Evolutionary conservation across 108 stramenopile species (phyloP), one percentile per base, ranked within the genome.

Genomic region (Discostella pseudostelligera): DNA sequence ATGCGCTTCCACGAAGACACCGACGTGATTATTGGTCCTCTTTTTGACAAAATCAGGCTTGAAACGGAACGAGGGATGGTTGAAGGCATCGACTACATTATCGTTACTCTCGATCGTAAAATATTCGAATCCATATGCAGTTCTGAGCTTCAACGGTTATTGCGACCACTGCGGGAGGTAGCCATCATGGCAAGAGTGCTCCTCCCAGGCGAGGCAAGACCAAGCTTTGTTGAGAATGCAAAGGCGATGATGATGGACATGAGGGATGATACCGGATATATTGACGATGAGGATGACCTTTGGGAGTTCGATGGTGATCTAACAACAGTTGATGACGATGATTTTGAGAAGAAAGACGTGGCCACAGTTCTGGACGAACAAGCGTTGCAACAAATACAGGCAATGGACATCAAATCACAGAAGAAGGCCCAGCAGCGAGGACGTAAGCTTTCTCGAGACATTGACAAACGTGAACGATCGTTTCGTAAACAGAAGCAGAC

Each of bases 171-270:
- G 16, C 85, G 89, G 49, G 87, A 93, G 70, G 92, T 87, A 3
- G 92, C 92, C 35, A 83, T 93, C 14, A 84, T 90, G 82, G 81
- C 88, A 24, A 85, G 89, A 19, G 92, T 84, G 14, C 50, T 93
- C 44, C 54, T 93, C 25, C 88, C 92, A 1, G 92, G 92, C n/a
- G 92, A 93, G 46, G 78, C 92, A 11, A 47, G 86, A 16, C 92
- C 92, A 0, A 72, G 78, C 40, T 64, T 80, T 26, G 86, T 83
- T 3, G 84, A 86, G 67, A 77, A 83, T 35, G 87, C 81, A 43
- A 32, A 85, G 43, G 84, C 69, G 14, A 67, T 86, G 80, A 85
- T 82, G 50, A 76, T 83, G 58, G 63, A 42, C 9, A 37, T 72
- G 39, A 26, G 20, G 17, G 58, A 61, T 25, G 54, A 53, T 7